Evolutionary conservation across 345 rosid genomes (phyloP).

Genomic region (Boechera retrofracta): DNA sequence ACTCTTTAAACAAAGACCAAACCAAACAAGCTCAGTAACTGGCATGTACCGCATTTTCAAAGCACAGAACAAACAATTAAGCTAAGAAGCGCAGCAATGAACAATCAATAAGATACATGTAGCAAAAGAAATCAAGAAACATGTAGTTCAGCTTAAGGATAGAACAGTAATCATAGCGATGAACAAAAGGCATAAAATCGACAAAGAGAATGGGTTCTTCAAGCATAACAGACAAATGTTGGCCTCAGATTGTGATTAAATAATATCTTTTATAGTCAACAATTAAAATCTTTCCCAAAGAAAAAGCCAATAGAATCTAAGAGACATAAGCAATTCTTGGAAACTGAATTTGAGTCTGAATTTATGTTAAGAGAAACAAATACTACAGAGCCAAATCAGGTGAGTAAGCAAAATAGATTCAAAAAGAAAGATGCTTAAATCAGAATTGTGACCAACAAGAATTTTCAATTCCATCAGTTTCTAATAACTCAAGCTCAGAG

Average conservation of each 20-base stretch:
- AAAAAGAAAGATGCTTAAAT: no score
- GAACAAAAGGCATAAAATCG: neutral
- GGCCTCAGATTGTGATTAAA: neutral
- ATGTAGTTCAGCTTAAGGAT: no score
- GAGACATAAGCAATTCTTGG: neutral
- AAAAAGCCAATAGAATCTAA: neutral
- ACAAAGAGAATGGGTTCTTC: neutral
- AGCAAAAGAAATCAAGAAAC: no score
- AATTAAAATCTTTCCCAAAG: neutral
- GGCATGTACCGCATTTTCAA: neutral
- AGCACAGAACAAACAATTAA: neutral
- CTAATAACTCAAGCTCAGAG: neutral
- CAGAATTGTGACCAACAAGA: neutral
- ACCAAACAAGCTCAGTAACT: neutral
- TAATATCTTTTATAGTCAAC: neutral
- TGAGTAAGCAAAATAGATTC: neutral
- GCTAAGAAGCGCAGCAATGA: neutral
- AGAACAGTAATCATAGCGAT: no score
- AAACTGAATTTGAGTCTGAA: neutral
- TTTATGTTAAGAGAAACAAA: no score
- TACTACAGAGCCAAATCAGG: neutral
- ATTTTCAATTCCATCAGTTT: neutral
- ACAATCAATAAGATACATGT: neutral
- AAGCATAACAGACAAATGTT: neutral
- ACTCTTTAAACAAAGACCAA: neutral